These are phyloP conservation scores for Hypomyces perniciosus DNA, from an alignment of 2,329 filamentous ascomycete genomes.

Conservation along the genomic window DNA sequence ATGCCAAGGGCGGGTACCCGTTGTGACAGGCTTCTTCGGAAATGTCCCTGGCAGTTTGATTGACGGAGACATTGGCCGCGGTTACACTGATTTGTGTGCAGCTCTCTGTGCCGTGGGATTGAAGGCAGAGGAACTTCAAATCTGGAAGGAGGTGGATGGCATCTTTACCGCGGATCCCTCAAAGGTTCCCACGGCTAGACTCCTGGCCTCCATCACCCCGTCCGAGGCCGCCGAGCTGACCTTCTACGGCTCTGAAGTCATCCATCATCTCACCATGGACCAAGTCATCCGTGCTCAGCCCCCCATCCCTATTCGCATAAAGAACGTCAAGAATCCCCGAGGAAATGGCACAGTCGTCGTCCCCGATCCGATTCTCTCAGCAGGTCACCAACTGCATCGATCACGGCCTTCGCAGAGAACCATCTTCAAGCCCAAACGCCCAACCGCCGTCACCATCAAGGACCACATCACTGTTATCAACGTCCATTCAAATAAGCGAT, in stretches of 20 bases:
- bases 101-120: slow-evolving; percentile 85
- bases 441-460: slow-evolving; percentile 93
- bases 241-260: slow-evolving; percentile 91
- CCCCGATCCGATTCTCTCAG: slow-evolving; percentile 58
- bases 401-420: slow-evolving; percentile 36
- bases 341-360: slow-evolving; percentile 76
- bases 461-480: slow-evolving; percentile 96
- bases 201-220: slow-evolving; percentile 85
- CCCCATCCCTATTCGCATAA: slow-evolving; percentile 80
- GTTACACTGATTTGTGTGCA: slow-evolving; percentile 94
- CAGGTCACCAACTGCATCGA: slow-evolving; percentile 53
- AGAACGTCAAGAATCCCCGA: slow-evolving; percentile 83
- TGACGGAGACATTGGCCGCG: slow-evolving; percentile 81
- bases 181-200: slow-evolving; percentile 86
- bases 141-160: slow-evolving; percentile 98
- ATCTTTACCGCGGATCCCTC: slow-evolving; percentile 82
- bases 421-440: slow-evolving; percentile 57
- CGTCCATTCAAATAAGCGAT: slow-evolving; percentile 95
- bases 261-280: slow-evolving; percentile 98
- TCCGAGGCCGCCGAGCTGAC: slow-evolving; percentile 94
- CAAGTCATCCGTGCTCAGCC: slow-evolving; percentile 77
- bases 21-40: slow-evolving; percentile 92
- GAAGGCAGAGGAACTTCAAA: slow-evolving; percentile 82
- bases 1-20: slow-evolving; percentile 64
- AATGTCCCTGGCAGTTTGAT: slow-evolving; percentile 86